Evolutionary conservation across 2,329 filamentous ascomycete species (phyloP).

Genomic region (Colletotrichum sansevieriae): DNA sequence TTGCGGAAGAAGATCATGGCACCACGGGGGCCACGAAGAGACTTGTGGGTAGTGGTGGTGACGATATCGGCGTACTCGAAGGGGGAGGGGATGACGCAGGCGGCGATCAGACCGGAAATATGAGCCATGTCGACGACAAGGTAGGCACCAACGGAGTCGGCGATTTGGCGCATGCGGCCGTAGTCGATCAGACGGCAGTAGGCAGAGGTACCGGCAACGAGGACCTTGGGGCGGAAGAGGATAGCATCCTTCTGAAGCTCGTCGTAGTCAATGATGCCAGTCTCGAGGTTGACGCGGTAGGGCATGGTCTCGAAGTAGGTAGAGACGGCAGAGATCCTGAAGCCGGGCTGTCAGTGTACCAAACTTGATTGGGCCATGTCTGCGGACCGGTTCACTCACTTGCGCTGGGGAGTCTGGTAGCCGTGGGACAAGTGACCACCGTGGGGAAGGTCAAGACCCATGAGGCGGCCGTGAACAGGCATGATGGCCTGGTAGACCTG

Average conservation of each 20-base stretch:
- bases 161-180: conserved; percentile 93
- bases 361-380: background rate
- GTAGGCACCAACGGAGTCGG: conserved; percentile 93
- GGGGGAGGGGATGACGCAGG: conserved; percentile 91
- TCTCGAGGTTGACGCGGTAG: conserved; percentile 89
- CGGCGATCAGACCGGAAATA: conserved; percentile 95
- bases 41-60: conserved; percentile 99
- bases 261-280: conserved; percentile 98
- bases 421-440: conserved; percentile 96
- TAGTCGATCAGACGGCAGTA: conserved; percentile 99
- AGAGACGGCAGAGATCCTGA: conserved; percentile 91
- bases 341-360: conserved; percentile 1
- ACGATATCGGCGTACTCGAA: conserved; percentile 96
- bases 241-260: conserved; percentile 89
- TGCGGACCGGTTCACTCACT: conserved; percentile 64
- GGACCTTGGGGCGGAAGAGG: conserved; percentile 94
- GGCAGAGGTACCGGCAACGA: conserved; percentile 95
- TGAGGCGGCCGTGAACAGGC: conserved; percentile 93
- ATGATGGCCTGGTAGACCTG: conserved; percentile 99
- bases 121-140: conserved; percentile 98
- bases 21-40: conserved; percentile 93
- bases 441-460: conserved; percentile 96
- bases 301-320: conserved; percentile 99
- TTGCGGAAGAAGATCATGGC: conserved; percentile 99
- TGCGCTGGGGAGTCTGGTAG: conserved; percentile 95